Evolutionary conservation across 108 stramenopile genomes (phyloP).

Genomic region (Cylindrotheca fusiformis): DNA sequence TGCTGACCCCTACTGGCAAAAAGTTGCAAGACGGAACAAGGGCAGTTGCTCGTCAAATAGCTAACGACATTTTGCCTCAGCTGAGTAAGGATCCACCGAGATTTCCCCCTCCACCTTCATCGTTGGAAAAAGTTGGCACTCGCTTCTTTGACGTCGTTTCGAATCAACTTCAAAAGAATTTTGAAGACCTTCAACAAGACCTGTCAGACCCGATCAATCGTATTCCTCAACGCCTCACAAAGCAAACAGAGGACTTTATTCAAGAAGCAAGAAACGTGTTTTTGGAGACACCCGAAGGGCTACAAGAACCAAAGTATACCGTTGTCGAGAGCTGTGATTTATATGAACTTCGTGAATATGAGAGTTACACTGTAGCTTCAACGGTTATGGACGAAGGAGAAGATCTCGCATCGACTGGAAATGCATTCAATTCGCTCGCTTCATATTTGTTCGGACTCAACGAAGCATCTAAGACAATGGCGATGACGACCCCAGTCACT

Average conservation of each 20-base stretch:
- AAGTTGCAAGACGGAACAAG: slow-evolving; percentile 75
- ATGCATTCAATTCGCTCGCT: slow-evolving; percentile 86
- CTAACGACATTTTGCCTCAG: slow-evolving; percentile 75
- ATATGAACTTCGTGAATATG: slow-evolving; percentile 87
- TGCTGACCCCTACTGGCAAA: slow-evolving; percentile 72
- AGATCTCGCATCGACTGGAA: slow-evolving; percentile 54
- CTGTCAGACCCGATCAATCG: slow-evolving; percentile 63
- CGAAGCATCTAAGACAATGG: slow-evolving; percentile 69
- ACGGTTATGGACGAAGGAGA: slow-evolving; percentile 56
- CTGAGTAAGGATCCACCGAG: slow-evolving; percentile 26
- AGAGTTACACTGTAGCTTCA: slow-evolving; percentile 70
- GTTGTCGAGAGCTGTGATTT: slow-evolving; percentile 51
- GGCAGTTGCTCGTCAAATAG: slow-evolving; percentile 78
- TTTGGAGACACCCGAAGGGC: slow-evolving; percentile 79
- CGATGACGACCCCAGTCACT: slow-evolving; percentile 94
- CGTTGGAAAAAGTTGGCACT: slow-evolving; percentile 48
- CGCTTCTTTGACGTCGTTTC: slow-evolving; percentile 62
- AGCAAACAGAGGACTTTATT: slow-evolving; percentile 64
- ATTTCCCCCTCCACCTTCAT: slow-evolving; percentile 34
- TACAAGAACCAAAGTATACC: slow-evolving; percentile 69
- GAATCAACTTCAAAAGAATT: slow-evolving; percentile 63
- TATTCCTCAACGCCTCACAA: slow-evolving; percentile 59
- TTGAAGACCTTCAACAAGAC: slow-evolving; percentile 70
- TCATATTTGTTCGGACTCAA: slow-evolving; percentile 93
- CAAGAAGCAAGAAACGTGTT: slow-evolving; percentile 75